These are phyloP conservation scores for Coffea eugenioides DNA, from an alignment of 257 asterid species.

Conservation along the genomic window DNA sequence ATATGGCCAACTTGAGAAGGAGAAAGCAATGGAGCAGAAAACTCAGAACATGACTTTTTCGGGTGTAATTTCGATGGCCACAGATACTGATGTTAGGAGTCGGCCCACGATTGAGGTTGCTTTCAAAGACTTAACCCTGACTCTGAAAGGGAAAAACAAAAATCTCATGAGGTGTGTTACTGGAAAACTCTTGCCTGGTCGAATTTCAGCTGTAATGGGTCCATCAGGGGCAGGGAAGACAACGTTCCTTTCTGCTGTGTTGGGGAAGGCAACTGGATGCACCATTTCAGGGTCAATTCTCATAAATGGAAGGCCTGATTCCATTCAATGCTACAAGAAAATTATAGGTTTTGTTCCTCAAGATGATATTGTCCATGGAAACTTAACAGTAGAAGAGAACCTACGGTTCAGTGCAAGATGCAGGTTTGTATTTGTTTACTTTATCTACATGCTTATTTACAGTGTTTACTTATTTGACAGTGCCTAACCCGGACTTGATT, in stretches of 20 bases:
- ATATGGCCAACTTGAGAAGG: slow-evolving; percentile 90
- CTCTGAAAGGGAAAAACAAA: slow-evolving; percentile 66
- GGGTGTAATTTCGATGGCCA: slow-evolving; percentile 84
- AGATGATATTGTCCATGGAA: slow-evolving; percentile 96
- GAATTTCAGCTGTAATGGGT: slow-evolving; percentile 95
- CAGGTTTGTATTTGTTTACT: slow-evolving; percentile 51
- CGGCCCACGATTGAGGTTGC: slow-evolving; percentile 83
- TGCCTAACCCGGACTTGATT: not conserved
- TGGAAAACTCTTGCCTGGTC: slow-evolving; percentile 77
- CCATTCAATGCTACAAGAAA: slow-evolving; percentile 76
- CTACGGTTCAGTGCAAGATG: slow-evolving; percentile 91
- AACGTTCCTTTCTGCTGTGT: slow-evolving; percentile 87
- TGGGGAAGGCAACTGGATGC: slow-evolving; percentile 76
- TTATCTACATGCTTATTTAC: slow-evolving; percentile 3
- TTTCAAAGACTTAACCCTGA: slow-evolving; percentile 81
- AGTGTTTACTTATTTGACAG: not conserved
- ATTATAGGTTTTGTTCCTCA: slow-evolving; percentile 92
- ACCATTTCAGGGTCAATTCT: slow-evolving; percentile 69
- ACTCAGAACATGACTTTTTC: slow-evolving; percentile 80
- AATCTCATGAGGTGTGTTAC: slow-evolving; percentile 87
- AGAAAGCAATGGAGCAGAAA: slow-evolving; percentile 87
- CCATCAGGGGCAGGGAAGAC: slow-evolving; percentile 99
- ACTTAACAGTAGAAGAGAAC: slow-evolving; percentile 92
- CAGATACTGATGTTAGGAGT: slow-evolving; percentile 59
- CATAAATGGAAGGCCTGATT: slow-evolving; percentile 71